Evolutionary conservation across 164 flowering plant genomes (phyloP), one percentile per base, ranked within the genome.

Genomic region (Vitis cinerea): DNA sequence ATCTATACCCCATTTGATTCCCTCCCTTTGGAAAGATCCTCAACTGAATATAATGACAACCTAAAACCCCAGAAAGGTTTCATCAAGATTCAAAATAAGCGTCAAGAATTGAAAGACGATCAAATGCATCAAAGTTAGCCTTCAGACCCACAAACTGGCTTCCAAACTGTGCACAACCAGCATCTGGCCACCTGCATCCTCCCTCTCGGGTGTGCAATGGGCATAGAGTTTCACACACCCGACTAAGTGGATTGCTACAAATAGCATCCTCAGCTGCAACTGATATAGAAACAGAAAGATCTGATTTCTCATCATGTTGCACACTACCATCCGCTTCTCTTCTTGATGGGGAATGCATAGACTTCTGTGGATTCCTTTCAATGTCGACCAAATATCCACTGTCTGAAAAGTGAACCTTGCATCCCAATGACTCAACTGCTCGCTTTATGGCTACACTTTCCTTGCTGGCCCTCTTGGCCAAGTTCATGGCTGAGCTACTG

Each of bases 91-190:
- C 77, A 55, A 93, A 93, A 77, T 96, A 96, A 63, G 84, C 64
- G 59, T 96, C 99, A 66, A 87, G 78, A 31, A 96, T 89, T 10
- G 93, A 90, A 49, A 96, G 90, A 57, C 76, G 80, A 78, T 96
- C 98, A 78, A 96, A 86, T 14, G 98, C 99, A 70, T 96, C 98
- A 78, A 86, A 96, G 64, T 96, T 89, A 23, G 97, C 98, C 75
- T 85, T 93, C 50, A 96, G 66, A 17, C 97, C 99, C 53, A 93
- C 79, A 83, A 93, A 92, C 73, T 96, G 97, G 77, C 97, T 93
- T 50, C 91, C 87, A 54, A 87, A 71, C 79, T 89, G 98, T 49
- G 95, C 95, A 82, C 99, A 96, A 48, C 90, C 97, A 61, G 94
- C 90, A 64, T 92, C 86, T 2, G 98, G 99, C 98, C 97, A 96